Evolutionary conservation across 441 rosid species (phyloP).

Genomic region (Gossypium laxum): DNA sequence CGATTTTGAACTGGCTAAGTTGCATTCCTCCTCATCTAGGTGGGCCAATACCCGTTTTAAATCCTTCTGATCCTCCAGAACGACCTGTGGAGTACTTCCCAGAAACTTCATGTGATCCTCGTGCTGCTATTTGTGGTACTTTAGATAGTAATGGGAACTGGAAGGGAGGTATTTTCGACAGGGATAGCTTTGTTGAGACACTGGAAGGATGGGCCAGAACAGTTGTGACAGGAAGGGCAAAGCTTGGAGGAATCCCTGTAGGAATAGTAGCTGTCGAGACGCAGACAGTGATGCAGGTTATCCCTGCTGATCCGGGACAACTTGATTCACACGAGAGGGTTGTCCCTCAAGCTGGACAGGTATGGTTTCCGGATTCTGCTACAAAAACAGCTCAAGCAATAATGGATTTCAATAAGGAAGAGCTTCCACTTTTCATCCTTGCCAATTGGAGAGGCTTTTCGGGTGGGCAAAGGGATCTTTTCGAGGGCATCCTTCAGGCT

Average conservation of each 20-base stretch:
- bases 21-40: conserved; percentile 70
- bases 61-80: conserved; percentile 66
- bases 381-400: conserved; percentile 92
- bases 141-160: conserved; percentile 60
- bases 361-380: conserved; percentile 99
- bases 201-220: conserved; percentile 99
- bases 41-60: conserved; percentile 61
- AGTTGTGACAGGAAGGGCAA: conserved; percentile 96
- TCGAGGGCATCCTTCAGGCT: conserved; percentile 98
- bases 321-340: conserved; percentile 97
- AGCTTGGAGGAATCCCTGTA: conserved; percentile 93
- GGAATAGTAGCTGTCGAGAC: conserved; percentile 99
- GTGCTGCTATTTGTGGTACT: conserved; percentile 76
- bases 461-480: conserved; percentile 97
- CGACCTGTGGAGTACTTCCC: conserved; percentile 79
- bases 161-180: conserved; percentile 94
- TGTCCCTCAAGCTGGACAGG: conserved; percentile 99
- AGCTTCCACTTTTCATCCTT: conserved; percentile 87
- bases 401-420: conserved; percentile 90
- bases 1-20: conserved; percentile 92
- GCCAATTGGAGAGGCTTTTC: conserved; percentile 99
- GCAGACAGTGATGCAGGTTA: conserved; percentile 93
- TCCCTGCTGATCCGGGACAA: conserved; percentile 99
- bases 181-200: conserved; percentile 83
- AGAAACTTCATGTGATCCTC: conserved; percentile 90